These are phyloP conservation scores for Aspergillus hortae DNA, from an alignment of 2,329 filamentous ascomycete species.

Conservation along the genomic window DNA sequence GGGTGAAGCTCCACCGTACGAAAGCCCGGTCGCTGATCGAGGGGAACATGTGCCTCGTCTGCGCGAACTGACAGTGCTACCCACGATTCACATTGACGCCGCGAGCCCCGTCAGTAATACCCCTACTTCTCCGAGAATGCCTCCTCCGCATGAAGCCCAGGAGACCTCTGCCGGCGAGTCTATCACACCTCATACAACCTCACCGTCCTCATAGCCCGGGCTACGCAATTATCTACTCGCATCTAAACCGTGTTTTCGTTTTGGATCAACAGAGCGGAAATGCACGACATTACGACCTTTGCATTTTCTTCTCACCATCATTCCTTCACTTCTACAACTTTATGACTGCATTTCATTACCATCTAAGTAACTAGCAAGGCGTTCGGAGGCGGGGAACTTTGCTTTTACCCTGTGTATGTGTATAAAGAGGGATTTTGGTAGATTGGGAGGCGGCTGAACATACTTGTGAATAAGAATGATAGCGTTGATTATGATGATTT, in stretches of 20 bases:
- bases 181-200: not conserved
- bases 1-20: conserved; percentile 43
- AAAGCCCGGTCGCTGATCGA: conserved; percentile 22
- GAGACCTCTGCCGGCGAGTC: not conserved
- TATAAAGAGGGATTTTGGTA: conserved; percentile 1
- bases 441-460: not conserved
- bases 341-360: conserved; percentile 4
- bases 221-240: not conserved
- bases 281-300: not conserved
- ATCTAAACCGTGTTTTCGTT: not conserved
- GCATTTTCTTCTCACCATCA: not conserved
- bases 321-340: conserved; percentile 7
- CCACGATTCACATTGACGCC: conserved; percentile 30
- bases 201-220: not conserved
- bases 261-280: not conserved
- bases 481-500: too few species aligned
- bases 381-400: conserved; percentile 15
- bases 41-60: conserved; percentile 14
- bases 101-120: conserved; percentile 25
- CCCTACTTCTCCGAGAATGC: conserved; percentile 21
- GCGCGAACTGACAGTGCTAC: conserved; percentile 21
- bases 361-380: conserved; percentile 22
- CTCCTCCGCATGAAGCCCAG: conserved; percentile 7
- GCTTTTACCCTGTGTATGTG: conserved; percentile 4
- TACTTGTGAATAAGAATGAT: not conserved